Base-by-base conservation (phyloP, 2,329 filamentous ascomycete species). In the Colletotrichum spaethianum region DNA sequence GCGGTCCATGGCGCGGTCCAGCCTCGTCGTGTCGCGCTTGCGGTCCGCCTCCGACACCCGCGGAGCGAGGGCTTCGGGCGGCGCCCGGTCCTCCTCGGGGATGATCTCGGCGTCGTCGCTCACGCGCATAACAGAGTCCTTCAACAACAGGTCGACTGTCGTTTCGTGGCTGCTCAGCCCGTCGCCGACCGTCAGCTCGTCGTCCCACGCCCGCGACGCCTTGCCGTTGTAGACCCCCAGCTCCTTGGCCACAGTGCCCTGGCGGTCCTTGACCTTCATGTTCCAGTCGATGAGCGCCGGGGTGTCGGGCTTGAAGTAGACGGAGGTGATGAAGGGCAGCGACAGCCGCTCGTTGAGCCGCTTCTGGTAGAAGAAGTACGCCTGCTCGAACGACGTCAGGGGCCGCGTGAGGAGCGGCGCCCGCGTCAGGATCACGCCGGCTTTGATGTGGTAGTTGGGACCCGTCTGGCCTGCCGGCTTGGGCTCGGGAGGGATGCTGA, bases 331-430 rank as follows among this genome's bases (percentile, higher is more conserved):
- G 82, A 98, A 99, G 1, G 95, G 94, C 5, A 96, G 89, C 26
- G 92, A 91, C 63, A 98, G 88, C 53, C 96, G 93, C 87, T 99
- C 96, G 83, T 98, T 98, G 73, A 99, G 89, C 18, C 96, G 94
- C 78, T 96, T 96, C 85, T 99, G 96, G 86, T 99, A 99, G 81
- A 99, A 95, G 87, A 93, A 98, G 85, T 93, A 98, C 75, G 96
- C 89, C 79, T 94, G 93, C 83, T 99, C 96, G 83, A 99, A 98
- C 16, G 94, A 88, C 42, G 93, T 93, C 65, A 96, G 91, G 73
- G 93, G 88, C 76, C 93, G 93, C 33, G 96, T 98, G 78, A 99
- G 88, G 71, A 97, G 86, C 8, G 96, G 96, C 59, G 96, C 91
- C 36, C 96, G 94, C 56, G 95, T 96, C 74, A 99, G 91, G 76